These are phyloP conservation scores for Nyctanthes arbortristis DNA, from an alignment of 257 asterid genomes.

Conservation along the genomic window DNA sequence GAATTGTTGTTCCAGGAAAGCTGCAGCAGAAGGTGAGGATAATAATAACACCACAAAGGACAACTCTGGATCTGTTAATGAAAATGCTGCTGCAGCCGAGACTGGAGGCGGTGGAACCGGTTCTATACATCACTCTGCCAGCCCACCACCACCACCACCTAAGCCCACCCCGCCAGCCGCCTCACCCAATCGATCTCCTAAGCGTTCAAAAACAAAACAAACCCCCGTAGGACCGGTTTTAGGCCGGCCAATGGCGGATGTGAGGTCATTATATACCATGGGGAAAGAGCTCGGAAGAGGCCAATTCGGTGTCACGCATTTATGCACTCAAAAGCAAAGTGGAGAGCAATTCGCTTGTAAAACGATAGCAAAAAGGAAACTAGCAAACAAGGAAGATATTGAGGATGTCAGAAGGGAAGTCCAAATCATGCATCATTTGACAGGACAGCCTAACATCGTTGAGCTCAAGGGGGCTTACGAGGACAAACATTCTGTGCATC, in stretches of 20 bases:
- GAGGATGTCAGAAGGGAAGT: conserved; percentile 70
- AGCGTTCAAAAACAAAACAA: conserved; percentile 29
- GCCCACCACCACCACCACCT: conserved; percentile 18
- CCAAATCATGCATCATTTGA: conserved; percentile 65
- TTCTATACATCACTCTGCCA: conserved; percentile 8
- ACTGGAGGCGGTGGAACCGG: conserved; percentile 13
- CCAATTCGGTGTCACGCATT: conserved; percentile 58
- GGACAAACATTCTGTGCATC: conserved; percentile 61
- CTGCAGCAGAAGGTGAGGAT: conserved; percentile 24
- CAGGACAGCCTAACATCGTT: conserved; percentile 62
- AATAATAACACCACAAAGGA: neutral
- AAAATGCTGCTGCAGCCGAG: neutral
- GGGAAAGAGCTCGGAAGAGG: conserved; percentile 72
- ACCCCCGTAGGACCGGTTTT: conserved; percentile 50
- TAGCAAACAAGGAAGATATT: conserved; percentile 55
- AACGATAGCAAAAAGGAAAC: conserved; percentile 66
- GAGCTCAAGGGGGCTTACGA: conserved; percentile 65
- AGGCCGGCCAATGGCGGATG: conserved; percentile 68
- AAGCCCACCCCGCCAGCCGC: conserved; percentile 12
- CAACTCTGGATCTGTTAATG: neutral
- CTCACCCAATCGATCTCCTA: conserved; percentile 33
- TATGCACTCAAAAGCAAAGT: conserved; percentile 53
- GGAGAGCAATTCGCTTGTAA: conserved; percentile 65
- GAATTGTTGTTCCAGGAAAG: conserved; percentile 49
- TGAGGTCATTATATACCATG: conserved; percentile 43